phyloP scores from a whole-genome alignment of 371 early-diverging fungal genomes.

The Mortierella sp. region DNA sequence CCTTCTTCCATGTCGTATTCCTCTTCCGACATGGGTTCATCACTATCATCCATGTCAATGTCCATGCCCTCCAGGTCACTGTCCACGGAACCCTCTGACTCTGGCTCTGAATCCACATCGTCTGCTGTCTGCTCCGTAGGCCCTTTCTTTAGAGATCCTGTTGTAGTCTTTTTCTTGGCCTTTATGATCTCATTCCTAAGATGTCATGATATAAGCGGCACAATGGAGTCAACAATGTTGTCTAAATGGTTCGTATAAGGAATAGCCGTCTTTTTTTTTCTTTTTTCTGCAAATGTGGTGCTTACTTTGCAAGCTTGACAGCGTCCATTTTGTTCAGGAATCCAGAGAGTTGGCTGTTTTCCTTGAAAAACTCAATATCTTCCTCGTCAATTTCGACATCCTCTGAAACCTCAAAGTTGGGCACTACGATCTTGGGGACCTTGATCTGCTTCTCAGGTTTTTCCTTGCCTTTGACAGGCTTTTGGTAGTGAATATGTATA shows the following conservation, averaged over 20 bases:
- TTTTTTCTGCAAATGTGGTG: not conserved
- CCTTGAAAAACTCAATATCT: slow-evolving; percentile 70
- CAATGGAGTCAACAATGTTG: not conserved
- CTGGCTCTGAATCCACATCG: slow-evolving; percentile 60
- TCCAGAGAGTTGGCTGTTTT: slow-evolving; percentile 58
- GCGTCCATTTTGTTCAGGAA: slow-evolving; percentile 64
- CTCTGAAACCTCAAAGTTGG: slow-evolving; percentile 52
- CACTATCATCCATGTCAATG: slow-evolving; percentile 57
- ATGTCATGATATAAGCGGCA: not conserved
- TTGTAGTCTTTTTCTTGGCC: slow-evolving; percentile 56
- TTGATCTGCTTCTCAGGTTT: slow-evolving; percentile 56
- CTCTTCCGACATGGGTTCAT: slow-evolving; percentile 33
- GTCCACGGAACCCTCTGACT: slow-evolving; percentile 55
- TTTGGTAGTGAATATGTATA: not conserved
- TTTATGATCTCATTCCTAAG: slow-evolving; percentile 55
- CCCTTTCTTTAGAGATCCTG: slow-evolving; percentile 42
- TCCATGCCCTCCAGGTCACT: slow-evolving; percentile 58
- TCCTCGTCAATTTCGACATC: slow-evolving; percentile 74
- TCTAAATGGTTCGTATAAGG: not conserved
- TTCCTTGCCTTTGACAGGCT: slow-evolving; percentile 35
- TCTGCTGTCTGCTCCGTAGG: slow-evolving; percentile 52
- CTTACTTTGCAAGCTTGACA: slow-evolving; percentile 55
- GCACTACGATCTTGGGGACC: slow-evolving; percentile 51
- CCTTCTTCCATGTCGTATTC: slow-evolving; percentile 43
- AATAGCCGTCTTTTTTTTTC: not conserved